Percentiles rank a stretch among this genome's conserved stretches.
These are phyloP conservation scores for Hypoxylon cercidicola DNA, from an alignment of 495 filamentous ascomycete genomes.

Conservation along the genomic window DNA sequence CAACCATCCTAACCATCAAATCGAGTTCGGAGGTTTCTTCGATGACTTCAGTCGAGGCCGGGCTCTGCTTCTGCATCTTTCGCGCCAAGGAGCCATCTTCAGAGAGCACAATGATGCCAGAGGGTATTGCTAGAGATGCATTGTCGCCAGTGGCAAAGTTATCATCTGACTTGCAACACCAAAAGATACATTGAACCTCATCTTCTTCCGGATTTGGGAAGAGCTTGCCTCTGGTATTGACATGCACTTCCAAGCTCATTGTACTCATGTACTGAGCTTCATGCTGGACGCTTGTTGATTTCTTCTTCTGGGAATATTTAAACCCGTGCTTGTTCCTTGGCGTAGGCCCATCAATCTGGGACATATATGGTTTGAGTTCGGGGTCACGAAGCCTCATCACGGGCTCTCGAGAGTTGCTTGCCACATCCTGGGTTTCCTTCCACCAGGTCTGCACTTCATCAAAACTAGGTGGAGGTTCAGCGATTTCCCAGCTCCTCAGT, in stretches of 20 bases:
- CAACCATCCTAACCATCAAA: conserved; percentile 80
- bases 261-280: conserved; percentile 95
- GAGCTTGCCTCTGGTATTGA: conserved; percentile 84
- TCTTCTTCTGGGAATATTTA: conserved; percentile 84
- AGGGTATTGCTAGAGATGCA: conserved; percentile 34
- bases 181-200: conserved; percentile 90
- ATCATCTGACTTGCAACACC: conserved; percentile 85
- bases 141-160: conserved; percentile 57
- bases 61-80: conserved; percentile 57
- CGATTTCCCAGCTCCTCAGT: conserved; percentile 73
- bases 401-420: conserved; percentile 62
- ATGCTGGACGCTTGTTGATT: conserved; percentile 80
- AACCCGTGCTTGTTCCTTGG: conserved; percentile 85
- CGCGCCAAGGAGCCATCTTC: conserved; percentile 64
- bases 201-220: conserved; percentile 90
- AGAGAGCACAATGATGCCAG: conserved; percentile 74
- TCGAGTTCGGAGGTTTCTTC: conserved; percentile 84
- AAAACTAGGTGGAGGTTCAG: conserved; percentile 72
- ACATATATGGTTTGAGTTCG: conserved; percentile 62
- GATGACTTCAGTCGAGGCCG: conserved; percentile 68
- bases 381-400: conserved; percentile 51
- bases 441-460: conserved; percentile 79
- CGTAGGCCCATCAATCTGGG: conserved; percentile 90
- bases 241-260: conserved; percentile 95
- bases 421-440: conserved; percentile 46